These are phyloP conservation scores for Parmales sp. DNA, from an alignment of 108 stramenopile genomes.

Conservation along the genomic window DNA sequence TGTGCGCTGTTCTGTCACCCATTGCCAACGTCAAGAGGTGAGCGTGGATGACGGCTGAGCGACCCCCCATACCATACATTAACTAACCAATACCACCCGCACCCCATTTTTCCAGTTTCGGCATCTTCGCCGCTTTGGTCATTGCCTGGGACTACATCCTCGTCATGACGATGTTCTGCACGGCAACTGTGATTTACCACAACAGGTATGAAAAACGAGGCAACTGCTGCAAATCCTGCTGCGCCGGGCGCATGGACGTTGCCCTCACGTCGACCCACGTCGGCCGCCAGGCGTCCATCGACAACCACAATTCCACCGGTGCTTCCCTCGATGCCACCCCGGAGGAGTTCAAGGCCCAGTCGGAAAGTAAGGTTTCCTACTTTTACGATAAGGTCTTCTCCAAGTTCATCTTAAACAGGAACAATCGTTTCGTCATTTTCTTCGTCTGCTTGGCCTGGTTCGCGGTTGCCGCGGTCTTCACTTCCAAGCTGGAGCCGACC, in stretches of 20 bases:
- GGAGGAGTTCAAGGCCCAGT: background rate
- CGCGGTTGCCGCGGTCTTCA: slow-evolving; percentile 23
- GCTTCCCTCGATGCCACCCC: too few relatives aligned
- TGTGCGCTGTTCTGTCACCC: slow-evolving; percentile 40
- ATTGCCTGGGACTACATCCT: slow-evolving; percentile 45
- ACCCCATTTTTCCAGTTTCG: too few relatives aligned
- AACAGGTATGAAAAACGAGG: slow-evolving; percentile 24
- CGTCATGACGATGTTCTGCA: slow-evolving; percentile 50
- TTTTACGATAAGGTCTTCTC: slow-evolving; percentile 31
- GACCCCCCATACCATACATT: too few relatives aligned
- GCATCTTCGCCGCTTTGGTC: slow-evolving; percentile 44
- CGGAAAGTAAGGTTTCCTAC: slow-evolving; percentile 30
- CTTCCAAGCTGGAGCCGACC: slow-evolving; percentile 31
- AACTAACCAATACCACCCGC: too few relatives aligned
- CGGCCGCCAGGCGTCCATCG: background rate
- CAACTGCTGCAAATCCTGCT: slow-evolving; percentile 9
- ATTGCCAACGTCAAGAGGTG: slow-evolving; percentile 27
- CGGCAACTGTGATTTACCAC: slow-evolving; percentile 46
- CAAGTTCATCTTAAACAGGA: slow-evolving; percentile 22
- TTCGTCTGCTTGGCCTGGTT: slow-evolving; percentile 31
- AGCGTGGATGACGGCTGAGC: too few relatives aligned
- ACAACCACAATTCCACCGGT: background rate
- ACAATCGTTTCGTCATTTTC: slow-evolving; percentile 18
- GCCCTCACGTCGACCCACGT: slow-evolving; percentile 22
- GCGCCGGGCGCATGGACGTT: slow-evolving; percentile 20